phyloP scores from a whole-genome alignment of 2,329 filamentous ascomycete genomes.

The Cytospora chrysosperma region DNA sequence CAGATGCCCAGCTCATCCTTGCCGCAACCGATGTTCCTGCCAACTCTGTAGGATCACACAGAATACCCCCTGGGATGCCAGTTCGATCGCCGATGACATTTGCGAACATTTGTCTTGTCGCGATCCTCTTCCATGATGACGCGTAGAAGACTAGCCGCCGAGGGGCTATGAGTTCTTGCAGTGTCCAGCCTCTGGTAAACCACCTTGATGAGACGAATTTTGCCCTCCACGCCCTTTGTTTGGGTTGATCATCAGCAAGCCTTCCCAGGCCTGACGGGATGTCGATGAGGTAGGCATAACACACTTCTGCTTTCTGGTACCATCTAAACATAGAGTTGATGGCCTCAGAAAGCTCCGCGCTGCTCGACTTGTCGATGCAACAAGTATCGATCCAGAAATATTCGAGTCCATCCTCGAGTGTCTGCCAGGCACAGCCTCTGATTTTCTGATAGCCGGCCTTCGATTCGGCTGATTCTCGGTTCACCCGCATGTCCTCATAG shows the following conservation, averaged over 20 bases:
- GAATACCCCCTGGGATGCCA: constrained; percentile 23
- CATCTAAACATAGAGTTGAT: background rate
- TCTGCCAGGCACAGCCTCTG: background rate
- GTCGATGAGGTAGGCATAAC: background rate
- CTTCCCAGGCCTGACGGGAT: background rate
- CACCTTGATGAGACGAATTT: background rate
- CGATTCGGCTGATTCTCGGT: background rate
- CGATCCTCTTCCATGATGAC: constrained; percentile 21
- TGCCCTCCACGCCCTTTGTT: too few species aligned
- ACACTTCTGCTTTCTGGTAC: background rate
- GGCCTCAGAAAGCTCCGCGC: background rate
- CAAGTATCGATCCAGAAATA: background rate
- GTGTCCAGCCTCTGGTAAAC: constrained; percentile 20
- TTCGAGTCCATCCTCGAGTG: background rate
- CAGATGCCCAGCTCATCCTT: constrained; percentile 32
- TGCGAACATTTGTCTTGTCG: background rate
- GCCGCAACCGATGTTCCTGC: constrained; percentile 22
- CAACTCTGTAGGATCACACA: constrained; percentile 27
- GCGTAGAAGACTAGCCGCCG: constrained; percentile 27
- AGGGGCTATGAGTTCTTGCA: constrained; percentile 28
- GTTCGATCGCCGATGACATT: constrained; percentile 1
- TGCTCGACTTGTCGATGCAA: background rate
- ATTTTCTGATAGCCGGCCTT: constrained; percentile 2
- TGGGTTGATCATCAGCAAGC: too few species aligned
- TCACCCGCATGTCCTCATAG: background rate